Percentiles rank a stretch among this genome's conserved stretches.
Evolutionary conservation across 306 rosid species (phyloP).

Genomic region (Chamaecrista fasciculata): DNA sequence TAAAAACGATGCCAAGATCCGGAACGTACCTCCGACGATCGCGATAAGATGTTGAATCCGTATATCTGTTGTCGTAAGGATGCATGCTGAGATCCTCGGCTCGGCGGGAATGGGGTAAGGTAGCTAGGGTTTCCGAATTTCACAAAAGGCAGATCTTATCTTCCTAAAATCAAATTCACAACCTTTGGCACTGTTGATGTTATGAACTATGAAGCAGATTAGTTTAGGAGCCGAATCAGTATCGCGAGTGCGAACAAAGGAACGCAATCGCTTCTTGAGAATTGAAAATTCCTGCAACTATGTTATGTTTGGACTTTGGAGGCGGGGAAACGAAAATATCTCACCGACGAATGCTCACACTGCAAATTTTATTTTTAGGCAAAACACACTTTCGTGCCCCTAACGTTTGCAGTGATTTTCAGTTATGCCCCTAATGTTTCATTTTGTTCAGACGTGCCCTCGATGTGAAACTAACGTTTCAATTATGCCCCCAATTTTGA

Average conservation of each 20-base stretch:
- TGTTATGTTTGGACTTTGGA: no score
- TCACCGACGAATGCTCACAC: background rate
- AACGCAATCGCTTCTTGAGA: background rate
- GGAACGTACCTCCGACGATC: slow-evolving; percentile 67
- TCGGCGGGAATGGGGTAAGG: no score
- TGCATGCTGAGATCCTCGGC: slow-evolving; percentile 40
- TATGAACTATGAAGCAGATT: no score
- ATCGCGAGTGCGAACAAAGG: no score
- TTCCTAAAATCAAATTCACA: background rate
- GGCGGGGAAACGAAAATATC: slow-evolving; percentile 4
- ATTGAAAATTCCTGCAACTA: background rate
- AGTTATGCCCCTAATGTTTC: no score
- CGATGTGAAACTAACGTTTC: no score
- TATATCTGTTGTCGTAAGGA: slow-evolving; percentile 55
- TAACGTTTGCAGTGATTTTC: no score
- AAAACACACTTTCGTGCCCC: no score
- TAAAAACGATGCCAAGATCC: background rate
- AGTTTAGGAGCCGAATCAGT: background rate
- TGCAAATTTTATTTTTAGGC: slow-evolving; percentile 20
- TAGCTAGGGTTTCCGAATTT: slow-evolving; percentile 33
- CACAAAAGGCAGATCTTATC: background rate
- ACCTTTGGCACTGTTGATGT: no score
- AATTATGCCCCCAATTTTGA: no score
- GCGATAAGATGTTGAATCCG: slow-evolving; percentile 70
- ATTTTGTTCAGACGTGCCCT: no score